Percentiles rank a stretch among this genome's conserved stretches.
Conservation (phyloP, 495 filamentous ascomycete species). For the Neurospora sp. region DNA sequence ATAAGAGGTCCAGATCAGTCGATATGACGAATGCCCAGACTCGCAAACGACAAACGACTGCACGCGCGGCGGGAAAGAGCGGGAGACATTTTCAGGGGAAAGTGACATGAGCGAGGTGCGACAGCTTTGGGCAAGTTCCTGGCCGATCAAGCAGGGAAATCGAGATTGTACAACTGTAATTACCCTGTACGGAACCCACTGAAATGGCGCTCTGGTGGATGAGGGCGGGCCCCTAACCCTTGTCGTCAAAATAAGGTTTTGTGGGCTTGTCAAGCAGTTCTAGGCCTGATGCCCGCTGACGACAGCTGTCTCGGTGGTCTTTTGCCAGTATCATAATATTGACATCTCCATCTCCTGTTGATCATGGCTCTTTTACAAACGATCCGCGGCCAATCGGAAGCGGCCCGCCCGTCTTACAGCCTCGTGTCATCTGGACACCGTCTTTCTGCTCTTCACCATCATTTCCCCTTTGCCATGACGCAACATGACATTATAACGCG, state of each 20-base stretch:
- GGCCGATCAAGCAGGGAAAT: background rate
- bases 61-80: background rate
- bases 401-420: background rate
- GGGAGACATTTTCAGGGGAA: background rate
- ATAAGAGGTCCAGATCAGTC: background rate
- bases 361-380: background rate
- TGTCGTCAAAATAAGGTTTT: background rate
- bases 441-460: background rate
- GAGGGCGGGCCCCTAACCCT: background rate
- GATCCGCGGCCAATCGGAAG: background rate
- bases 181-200: background rate
- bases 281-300: background rate
- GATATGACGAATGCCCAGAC: background rate
- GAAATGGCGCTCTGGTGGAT: background rate
- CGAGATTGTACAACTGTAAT: background rate
- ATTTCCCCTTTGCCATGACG: background rate
- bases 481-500: background rate
- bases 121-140: background rate
- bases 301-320: background rate
- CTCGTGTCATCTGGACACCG: background rate
- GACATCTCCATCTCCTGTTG: background rate
- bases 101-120: background rate
- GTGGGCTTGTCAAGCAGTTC: background rate
- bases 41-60: background rate
- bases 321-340: background rate